Percentiles rank a stretch among this genome's conserved stretches.
Evolutionary conservation across 331 rosid genomes (phyloP).

Genomic region (Quercus tomentella): DNA sequence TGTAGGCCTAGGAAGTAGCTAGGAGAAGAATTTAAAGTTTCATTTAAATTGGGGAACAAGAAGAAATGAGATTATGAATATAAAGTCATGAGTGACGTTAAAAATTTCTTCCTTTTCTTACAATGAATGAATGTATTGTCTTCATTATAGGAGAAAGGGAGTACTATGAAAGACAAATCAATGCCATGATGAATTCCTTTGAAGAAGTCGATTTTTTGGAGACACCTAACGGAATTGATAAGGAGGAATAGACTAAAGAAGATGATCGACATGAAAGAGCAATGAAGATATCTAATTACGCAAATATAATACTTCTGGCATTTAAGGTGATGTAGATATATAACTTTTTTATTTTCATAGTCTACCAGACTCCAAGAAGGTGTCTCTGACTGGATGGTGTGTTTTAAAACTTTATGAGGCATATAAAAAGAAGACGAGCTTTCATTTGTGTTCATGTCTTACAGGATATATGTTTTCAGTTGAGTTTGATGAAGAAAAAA

Average conservation of each 20-base stretch:
- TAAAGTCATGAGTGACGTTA: too few relatives aligned
- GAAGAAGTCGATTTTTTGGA: conserved; percentile 33
- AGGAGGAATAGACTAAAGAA: conserved; percentile 26
- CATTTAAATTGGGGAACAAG: too few relatives aligned
- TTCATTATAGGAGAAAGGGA: conserved; percentile 37
- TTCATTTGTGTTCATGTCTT: too few relatives aligned
- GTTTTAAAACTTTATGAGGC: too few relatives aligned
- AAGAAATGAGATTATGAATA: too few relatives aligned
- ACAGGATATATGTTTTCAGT: too few relatives aligned
- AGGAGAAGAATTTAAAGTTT: too few relatives aligned
- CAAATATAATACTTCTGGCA: conserved; percentile 38
- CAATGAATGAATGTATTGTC: neutral
- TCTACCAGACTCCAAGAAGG: too few relatives aligned
- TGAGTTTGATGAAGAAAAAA: too few relatives aligned
- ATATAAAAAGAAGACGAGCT: too few relatives aligned
- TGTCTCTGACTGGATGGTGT: too few relatives aligned
- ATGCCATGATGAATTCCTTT: conserved; percentile 42
- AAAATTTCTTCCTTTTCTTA: neutral
- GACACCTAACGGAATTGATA: conserved; percentile 4
- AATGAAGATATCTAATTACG: conserved; percentile 48
- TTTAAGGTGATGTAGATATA: conserved; percentile 30
- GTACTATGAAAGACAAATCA: conserved; percentile 44
- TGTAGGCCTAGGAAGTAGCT: too few relatives aligned
- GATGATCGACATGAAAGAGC: conserved; percentile 40
- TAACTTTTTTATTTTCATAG: neutral